phyloP scores from a whole-genome alignment of 805 yeast species.

The Candida pini region DNA sequence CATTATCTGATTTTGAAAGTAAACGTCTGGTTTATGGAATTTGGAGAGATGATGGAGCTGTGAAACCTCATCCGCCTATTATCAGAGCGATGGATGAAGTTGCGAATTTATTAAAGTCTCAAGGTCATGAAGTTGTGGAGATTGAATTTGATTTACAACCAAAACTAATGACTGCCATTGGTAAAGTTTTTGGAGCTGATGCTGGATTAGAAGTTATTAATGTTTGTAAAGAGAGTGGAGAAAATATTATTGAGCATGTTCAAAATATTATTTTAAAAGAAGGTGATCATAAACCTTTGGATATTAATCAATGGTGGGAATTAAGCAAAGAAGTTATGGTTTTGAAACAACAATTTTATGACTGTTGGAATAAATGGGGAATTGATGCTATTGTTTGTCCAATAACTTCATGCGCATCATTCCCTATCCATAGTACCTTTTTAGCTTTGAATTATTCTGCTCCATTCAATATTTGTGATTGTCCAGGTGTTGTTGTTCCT shows the following conservation, averaged over 20 bases:
- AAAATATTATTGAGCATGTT: conserved; percentile 14
- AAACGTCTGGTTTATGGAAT: conserved; percentile 38
- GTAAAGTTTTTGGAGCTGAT: conserved; percentile 39
- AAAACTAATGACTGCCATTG: conserved; percentile 15
- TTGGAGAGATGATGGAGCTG: conserved; percentile 34
- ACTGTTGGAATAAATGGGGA: conserved; percentile 25
- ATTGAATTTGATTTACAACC: conserved; percentile 39
- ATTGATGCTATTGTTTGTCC: conserved; percentile 45
- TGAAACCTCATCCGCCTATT: conserved; percentile 50
- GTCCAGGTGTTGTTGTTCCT: conserved; percentile 47
- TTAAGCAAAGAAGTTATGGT: conserved; percentile 28
- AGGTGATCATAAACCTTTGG: conserved; percentile 3
- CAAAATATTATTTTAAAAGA: conserved; percentile 1
- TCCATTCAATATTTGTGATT: conserved; percentile 47
- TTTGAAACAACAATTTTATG: conserved; percentile 29
- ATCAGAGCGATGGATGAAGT: conserved; percentile 35
- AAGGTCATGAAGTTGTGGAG: conserved; percentile 48
- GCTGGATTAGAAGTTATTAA: conserved; percentile 27
- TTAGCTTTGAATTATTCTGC: conserved; percentile 43
- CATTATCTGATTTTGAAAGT: conserved; percentile 3
- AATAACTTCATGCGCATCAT: conserved; percentile 35
- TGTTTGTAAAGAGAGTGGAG: conserved; percentile 19
- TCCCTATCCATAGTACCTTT: conserved; percentile 24
- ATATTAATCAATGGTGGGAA: conserved; percentile 35
- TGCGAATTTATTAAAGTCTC: conserved; percentile 26